Conservation (phyloP, 805 yeast species). For the Schizosaccharomyces lindneri region DNA sequence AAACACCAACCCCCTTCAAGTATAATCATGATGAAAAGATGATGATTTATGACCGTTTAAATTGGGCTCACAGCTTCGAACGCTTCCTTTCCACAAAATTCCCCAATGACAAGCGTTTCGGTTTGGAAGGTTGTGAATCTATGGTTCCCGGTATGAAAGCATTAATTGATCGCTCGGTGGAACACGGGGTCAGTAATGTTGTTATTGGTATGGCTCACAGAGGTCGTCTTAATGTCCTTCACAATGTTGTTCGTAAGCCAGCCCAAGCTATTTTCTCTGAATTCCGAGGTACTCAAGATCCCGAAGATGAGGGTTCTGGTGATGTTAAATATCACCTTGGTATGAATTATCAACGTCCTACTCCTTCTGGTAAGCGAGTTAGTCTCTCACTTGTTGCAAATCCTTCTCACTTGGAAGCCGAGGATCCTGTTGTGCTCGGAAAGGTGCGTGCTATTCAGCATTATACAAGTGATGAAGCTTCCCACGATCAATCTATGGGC, state of each 20-base stretch:
- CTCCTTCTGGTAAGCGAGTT: conserved; percentile 91
- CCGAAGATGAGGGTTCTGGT: conserved; percentile 90
- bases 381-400: conserved; percentile 91
- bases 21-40: conserved; percentile 75
- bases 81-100: conserved; percentile 77
- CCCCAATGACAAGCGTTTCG: conserved; percentile 96
- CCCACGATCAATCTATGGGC: conserved; percentile 66
- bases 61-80: conserved; percentile 92
- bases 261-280: conserved; percentile 93
- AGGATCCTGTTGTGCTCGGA: conserved; percentile 95
- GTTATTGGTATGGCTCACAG: conserved; percentile 99
- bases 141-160: conserved; percentile 94
- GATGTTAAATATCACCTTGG: conserved; percentile 98
- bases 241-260: conserved; percentile 95
- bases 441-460: conserved; percentile 91
- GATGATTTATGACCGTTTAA: conserved; percentile 83
- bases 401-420: conserved; percentile 97
- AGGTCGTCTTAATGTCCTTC: conserved; percentile 92
- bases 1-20: conserved; percentile 68
- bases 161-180: conserved; percentile 72
- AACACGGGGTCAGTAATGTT: conserved; percentile 73
- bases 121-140: conserved; percentile 94
- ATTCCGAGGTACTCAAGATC: conserved; percentile 61
- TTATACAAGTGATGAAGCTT: conserved; percentile 65
- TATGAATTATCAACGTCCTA: conserved; percentile 97